Percentiles rank a stretch among this genome's conserved stretches.
phyloP scores from a whole-genome alignment of 495 filamentous ascomycete genomes.

The Beverwykella pulmonaria region DNA sequence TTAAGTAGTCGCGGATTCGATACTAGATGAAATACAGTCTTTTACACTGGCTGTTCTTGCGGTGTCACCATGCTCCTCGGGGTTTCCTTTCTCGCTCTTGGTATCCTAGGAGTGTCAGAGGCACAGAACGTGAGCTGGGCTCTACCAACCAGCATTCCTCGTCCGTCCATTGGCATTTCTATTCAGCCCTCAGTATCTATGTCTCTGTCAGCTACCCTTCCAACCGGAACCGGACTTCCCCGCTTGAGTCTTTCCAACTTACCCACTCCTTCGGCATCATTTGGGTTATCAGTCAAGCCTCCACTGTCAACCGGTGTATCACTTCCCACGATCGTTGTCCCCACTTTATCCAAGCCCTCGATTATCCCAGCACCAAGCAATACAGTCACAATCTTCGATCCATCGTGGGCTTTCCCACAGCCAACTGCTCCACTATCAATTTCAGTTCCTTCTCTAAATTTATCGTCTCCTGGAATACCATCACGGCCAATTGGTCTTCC shows the following conservation, averaged over 20 bases:
- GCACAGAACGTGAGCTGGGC: neutral
- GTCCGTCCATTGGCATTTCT: slow-evolving; percentile 3
- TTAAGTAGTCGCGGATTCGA: neutral
- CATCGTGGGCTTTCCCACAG: neutral
- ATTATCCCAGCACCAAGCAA: slow-evolving; percentile 1
- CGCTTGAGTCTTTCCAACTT: slow-evolving; percentile 1
- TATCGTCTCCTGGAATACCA: neutral
- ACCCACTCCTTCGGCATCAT: neutral
- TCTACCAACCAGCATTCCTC: slow-evolving; percentile 12
- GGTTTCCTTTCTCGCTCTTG: slow-evolving; percentile 2
- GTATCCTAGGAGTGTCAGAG: slow-evolving; percentile 1
- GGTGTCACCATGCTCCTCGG: slow-evolving; percentile 7
- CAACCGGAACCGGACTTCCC: neutral
- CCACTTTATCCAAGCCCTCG: neutral
- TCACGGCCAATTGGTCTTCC: neutral
- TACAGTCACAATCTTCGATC: neutral
- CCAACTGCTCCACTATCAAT: neutral
- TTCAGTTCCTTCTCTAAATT: neutral
- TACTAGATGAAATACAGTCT: neutral
- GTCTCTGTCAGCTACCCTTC: neutral
- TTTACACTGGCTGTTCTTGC: too few species aligned
- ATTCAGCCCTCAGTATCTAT: neutral
- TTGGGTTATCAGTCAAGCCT: neutral
- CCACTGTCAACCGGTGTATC: neutral
- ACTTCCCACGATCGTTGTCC: neutral